Evolutionary conservation across 164 flowering plant genomes (phyloP).

Genomic region (Brasenia schreberi): DNA sequence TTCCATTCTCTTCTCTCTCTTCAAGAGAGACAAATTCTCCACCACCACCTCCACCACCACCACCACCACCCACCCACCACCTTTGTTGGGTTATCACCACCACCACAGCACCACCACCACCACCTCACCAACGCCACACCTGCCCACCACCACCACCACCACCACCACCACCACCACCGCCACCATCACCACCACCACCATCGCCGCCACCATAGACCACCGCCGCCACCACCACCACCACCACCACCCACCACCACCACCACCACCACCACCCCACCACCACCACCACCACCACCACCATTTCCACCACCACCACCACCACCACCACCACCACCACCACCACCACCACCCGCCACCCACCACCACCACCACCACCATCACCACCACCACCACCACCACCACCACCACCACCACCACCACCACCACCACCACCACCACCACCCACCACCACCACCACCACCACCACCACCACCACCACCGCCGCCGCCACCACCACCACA

Average conservation of each 20-base stretch:
- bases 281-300: background rate
- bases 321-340: background rate
- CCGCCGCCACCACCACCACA: background rate
- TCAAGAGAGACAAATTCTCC: no score
- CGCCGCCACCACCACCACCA: background rate
- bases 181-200: background rate
- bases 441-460: background rate
- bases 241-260: background rate
- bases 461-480: background rate
- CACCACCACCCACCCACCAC: background rate
- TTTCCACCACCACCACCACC: background rate
- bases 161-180: background rate
- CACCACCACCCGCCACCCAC: background rate
- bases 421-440: background rate
- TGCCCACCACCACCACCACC: background rate
- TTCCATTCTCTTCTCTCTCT: background rate
- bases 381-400: background rate
- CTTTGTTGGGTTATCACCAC: constrained; percentile 5
- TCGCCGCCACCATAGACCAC: background rate
- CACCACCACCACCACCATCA: background rate
- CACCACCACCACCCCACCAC: background rate
- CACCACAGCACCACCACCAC: constrained; percentile 18
- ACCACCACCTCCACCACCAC: background rate
- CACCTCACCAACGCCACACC: background rate
- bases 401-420: background rate